A percentile compares a stretch with the other conserved stretches of the same genome.
phyloP scores from a whole-genome alignment of 148 eudicot genomes.

The Drosera capensis region DNA sequence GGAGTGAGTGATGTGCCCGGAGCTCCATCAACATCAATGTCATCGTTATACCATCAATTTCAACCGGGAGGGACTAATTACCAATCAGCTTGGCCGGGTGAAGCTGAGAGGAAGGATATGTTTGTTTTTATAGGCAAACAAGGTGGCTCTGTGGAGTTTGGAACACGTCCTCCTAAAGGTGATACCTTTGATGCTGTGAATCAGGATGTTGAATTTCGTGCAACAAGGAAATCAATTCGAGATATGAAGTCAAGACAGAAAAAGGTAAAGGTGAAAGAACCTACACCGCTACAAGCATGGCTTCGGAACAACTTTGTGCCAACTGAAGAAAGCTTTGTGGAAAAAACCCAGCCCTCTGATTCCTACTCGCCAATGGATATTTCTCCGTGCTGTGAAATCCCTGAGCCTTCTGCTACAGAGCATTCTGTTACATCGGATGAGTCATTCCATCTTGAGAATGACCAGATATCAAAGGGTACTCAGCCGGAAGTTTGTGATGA shows the following conservation, averaged over 20 bases:
- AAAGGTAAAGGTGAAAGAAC: conserved; percentile 42
- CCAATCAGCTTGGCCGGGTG: conserved; percentile 8
- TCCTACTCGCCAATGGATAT: conserved; percentile 87
- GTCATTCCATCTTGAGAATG: conserved; percentile 10
- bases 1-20: neutral
- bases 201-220: conserved; percentile 26
- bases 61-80: conserved; percentile 15
- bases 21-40: conserved; percentile 10
- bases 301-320: conserved; percentile 20
- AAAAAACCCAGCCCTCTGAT: conserved; percentile 30
- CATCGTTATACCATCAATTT: conserved; percentile 13
- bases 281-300: conserved; percentile 16
- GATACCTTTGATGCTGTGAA: conserved; percentile 21
- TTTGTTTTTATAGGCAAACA: conserved; percentile 24
- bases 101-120: conserved; percentile 20
- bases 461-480: conserved; percentile 17
- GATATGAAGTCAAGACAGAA: conserved; percentile 34
- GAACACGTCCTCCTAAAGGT: conserved; percentile 28
- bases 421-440: conserved; percentile 37
- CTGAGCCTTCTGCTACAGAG: conserved; percentile 20
- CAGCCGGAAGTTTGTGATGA: conserved; percentile 13
- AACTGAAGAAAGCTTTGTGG: conserved; percentile 20
- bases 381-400: conserved; percentile 56
- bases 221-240: conserved; percentile 37
- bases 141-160: conserved; percentile 31